These are phyloP conservation scores for Ceratobasidium sp. DNA, from an alignment of 1,284 basidiomycete species.

Conservation along the genomic window DNA sequence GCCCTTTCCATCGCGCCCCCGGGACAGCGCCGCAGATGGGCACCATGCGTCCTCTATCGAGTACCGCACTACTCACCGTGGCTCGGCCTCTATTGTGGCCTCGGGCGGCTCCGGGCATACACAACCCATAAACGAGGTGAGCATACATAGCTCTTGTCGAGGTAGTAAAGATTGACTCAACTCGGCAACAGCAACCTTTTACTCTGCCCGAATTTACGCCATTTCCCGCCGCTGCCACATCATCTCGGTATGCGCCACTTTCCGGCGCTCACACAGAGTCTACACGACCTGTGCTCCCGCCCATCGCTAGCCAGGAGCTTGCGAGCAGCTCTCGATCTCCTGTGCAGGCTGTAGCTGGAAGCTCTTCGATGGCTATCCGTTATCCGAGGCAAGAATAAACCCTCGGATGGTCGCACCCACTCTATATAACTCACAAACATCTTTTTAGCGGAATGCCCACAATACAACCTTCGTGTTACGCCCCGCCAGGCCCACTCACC, in stretches of 20 bases:
- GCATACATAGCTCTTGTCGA: not conserved
- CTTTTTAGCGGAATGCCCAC: slow-evolving; percentile 18
- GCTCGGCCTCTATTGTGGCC: not conserved
- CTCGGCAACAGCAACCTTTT: not conserved
- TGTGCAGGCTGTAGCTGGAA: not conserved
- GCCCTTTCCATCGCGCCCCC: slow-evolving; percentile 25
- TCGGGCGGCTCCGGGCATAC: not conserved
- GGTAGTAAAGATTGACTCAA: not conserved
- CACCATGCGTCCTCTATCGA: not conserved
- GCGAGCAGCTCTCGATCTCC: not conserved
- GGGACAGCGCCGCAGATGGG: not conserved
- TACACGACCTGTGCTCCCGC: not conserved
- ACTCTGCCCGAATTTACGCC: slow-evolving; percentile 23
- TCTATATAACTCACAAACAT: not conserved
- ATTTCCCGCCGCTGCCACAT: slow-evolving; percentile 15
- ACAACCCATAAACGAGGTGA: not conserved
- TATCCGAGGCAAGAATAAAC: slow-evolving; percentile 9
- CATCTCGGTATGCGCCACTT: slow-evolving; percentile 22
- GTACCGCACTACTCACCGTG: not conserved
- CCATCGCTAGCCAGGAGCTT: not conserved
- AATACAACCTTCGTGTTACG: slow-evolving; percentile 11
- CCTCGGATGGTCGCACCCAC: not conserved
- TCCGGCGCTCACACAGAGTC: not conserved
- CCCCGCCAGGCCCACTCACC: slow-evolving; percentile 18
- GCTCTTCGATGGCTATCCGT: not conserved